Evolutionary conservation across 371 early-diverging fungal species (phyloP), one percentile per base, ranked within the genome.

Genomic region (Mortierella sp.): DNA sequence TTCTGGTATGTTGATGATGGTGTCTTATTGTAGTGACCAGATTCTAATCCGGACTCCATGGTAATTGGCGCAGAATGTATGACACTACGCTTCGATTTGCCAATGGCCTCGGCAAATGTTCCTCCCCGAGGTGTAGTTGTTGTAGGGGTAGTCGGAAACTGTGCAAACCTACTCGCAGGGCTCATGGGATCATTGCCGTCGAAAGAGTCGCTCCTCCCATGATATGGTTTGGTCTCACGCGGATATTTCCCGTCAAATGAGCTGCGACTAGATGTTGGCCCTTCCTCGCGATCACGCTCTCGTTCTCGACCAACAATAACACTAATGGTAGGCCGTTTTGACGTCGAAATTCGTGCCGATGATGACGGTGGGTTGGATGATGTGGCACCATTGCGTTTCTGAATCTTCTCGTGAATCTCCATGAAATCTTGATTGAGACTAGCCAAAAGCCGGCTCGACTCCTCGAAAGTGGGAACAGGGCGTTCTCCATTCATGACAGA

Each of bases 371-470:
- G 43, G 10, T 52, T 52, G 8, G 51, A 10, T 6, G 49, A 14
- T 7, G 46, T 31, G 14, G 48, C 38, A 10, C 54, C 64, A 27
- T 54, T 46, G 21, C 55, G 62, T 26, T 67, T 67, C 24, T 68
- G 63, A 23, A 74, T 63, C 58, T 67, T 65, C 42, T 74, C 56
- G 8, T 65, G 60, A 13, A 68, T 47, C 34, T 61, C 68, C 9
- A 54, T 65, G 54, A 68, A 64, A n/a, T 74, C 74, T 18, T 74
- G 63, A 26, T 65, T 59, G 8, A 74, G 63, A 31, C 60, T 64
- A 26, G 64, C 64, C 34, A 74, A 34, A 30, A 56, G 65, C 60
- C 63, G 62, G 45, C 56, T 62, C 4, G 67, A 67, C 42, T 74
- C 74, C 31, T 67, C 69, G 41, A 74, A 19, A 0, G 74, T 61